Conservation (phyloP, 306 rosid species). For the Hylodesmum podocarpum region DNA sequence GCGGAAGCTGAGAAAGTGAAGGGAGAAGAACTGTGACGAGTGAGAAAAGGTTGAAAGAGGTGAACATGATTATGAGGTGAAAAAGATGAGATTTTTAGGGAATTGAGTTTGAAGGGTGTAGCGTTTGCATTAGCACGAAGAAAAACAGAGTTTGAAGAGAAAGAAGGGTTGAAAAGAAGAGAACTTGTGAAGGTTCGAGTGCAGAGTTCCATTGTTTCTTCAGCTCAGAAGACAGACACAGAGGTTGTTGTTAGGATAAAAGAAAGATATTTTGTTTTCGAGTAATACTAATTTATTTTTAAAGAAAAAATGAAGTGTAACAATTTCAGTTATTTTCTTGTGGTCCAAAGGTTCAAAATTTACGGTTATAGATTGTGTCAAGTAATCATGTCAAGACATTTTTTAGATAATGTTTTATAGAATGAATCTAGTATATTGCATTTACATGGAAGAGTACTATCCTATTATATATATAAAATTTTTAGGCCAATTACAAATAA, state of each 20-base stretch:
- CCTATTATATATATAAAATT: too few relatives aligned
- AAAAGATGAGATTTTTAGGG: conserved; percentile 27
- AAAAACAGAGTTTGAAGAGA: conserved; percentile 19
- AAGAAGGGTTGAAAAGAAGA: conserved; percentile 32
- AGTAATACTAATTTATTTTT: neutral
- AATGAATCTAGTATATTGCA: neutral
- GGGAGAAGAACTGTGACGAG: conserved; percentile 29
- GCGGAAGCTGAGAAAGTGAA: conserved; percentile 50
- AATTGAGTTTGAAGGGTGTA: conserved; percentile 22
- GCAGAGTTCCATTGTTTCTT: conserved; percentile 61
- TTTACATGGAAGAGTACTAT: neutral
- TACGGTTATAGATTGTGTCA: too few relatives aligned
- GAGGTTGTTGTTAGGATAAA: neutral
- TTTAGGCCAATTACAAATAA: too few relatives aligned
- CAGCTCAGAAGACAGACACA: neutral
- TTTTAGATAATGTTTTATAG: too few relatives aligned
- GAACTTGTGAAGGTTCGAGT: conserved; percentile 39
- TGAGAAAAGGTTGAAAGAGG: conserved; percentile 24
- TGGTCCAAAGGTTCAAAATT: neutral
- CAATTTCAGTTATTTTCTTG: neutral
- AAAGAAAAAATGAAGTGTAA: neutral
- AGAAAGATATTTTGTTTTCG: conserved; percentile 1
- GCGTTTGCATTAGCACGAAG: conserved; percentile 6
- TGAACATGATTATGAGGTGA: conserved; percentile 42
- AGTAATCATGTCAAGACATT: too few relatives aligned